Conservation (phyloP, 768 basidiomycete genomes). For the Boletus eberwhitei region DNA sequence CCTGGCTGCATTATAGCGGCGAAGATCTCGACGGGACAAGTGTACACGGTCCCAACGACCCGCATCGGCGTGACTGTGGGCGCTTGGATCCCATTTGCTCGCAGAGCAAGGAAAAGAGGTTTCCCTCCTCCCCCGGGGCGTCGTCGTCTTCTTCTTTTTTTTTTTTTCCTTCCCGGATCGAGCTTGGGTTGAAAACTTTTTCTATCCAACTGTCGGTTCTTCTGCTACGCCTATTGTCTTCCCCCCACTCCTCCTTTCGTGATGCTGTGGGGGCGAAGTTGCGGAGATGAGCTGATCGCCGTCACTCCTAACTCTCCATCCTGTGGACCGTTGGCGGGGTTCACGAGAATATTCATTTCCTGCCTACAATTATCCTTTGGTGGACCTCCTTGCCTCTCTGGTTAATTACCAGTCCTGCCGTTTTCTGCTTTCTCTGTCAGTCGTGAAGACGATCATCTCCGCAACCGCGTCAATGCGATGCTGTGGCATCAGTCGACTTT, state of each 20-base stretch:
- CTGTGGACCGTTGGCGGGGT: constrained; percentile 14
- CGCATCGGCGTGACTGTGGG: constrained; percentile 11
- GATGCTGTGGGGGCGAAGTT: constrained; percentile 13
- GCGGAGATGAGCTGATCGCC: constrained; percentile 31
- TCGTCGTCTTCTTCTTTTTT: too few species aligned
- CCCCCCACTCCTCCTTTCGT: constrained; percentile 5
- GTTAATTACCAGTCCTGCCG: not conserved
- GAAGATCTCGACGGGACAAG: constrained; percentile 7
- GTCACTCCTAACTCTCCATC: constrained; percentile 20
- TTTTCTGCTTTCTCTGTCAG: not conserved
- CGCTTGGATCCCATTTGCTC: constrained; percentile 3
- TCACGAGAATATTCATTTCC: constrained; percentile 9
- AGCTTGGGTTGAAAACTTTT: not conserved
- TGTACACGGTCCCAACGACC: constrained; percentile 7
- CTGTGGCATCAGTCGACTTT: constrained; percentile 1
- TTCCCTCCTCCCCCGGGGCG: not conserved
- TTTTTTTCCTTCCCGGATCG: constrained; percentile 7
- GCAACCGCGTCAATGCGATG: constrained; percentile 9
- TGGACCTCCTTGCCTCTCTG: too few species aligned
- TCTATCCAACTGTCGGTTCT: not conserved
- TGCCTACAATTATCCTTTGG: not conserved
- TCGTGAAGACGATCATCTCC: constrained; percentile 7
- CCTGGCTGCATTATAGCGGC: constrained; percentile 14
- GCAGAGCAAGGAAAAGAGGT: constrained; percentile 1
- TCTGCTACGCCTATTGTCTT: constrained; percentile 1